These are phyloP conservation scores for Penicillium crustosum DNA, from an alignment of 2,329 filamentous ascomycete species.

Conservation along the genomic window DNA sequence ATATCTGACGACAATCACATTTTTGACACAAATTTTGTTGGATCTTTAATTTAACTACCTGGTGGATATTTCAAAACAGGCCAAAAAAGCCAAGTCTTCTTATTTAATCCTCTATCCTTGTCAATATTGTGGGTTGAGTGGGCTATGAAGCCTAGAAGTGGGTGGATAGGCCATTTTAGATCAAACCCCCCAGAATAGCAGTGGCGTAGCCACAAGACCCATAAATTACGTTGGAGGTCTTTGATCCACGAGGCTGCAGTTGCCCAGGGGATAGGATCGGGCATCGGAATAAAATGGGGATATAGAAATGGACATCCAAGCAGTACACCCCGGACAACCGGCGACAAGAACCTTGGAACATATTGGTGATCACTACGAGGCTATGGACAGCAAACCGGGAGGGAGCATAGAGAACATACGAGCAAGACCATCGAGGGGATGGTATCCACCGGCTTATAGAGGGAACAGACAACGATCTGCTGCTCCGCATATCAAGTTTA, in stretches of 20 bases:
- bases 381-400: background rate
- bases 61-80: background rate
- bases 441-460: background rate
- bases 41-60: background rate
- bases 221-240: conserved; percentile 2
- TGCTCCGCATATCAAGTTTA: background rate
- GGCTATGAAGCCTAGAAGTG: background rate
- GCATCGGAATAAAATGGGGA: too few relatives aligned
- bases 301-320: too few relatives aligned
- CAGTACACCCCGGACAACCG: too few relatives aligned
- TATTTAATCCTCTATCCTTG: background rate
- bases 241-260: background rate
- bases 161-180: conserved; percentile 1
- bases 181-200: conserved; percentile 1
- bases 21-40: background rate
- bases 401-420: background rate
- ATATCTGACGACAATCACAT: background rate
- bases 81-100: background rate
- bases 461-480: background rate
- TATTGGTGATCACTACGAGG: background rate
- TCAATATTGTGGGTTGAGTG: background rate
- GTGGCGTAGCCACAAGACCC: conserved; percentile 5
- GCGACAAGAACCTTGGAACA: background rate
- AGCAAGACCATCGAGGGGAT: background rate
- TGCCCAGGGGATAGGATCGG: background rate